Evolutionary conservation across 371 early-diverging fungal species (phyloP).

Genomic region (Mucor irregularis): DNA sequence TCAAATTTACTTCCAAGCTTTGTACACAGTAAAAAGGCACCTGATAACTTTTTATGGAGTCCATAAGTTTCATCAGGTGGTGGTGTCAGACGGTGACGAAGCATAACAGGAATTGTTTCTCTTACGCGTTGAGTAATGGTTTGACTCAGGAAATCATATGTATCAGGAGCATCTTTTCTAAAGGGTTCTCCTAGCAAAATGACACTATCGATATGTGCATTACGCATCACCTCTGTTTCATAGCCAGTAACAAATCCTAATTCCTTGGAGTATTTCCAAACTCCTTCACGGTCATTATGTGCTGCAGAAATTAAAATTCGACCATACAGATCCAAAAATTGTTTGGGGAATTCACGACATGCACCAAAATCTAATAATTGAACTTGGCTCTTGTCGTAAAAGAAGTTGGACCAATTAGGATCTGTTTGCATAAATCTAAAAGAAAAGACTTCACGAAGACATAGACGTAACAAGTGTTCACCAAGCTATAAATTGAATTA

Average conservation of each 20-base stretch:
- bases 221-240: conserved; percentile 85
- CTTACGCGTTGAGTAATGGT: conserved; percentile 83
- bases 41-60: conserved; percentile 92
- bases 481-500: conserved; percentile 26
- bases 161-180: conserved; percentile 45
- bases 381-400: conserved; percentile 80
- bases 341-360: conserved; percentile 75
- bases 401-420: conserved; percentile 98
- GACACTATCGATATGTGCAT: conserved; percentile 90
- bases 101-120: conserved; percentile 92
- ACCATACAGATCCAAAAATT: conserved; percentile 79
- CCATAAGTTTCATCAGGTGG: conserved; percentile 97
- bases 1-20: conserved; percentile 80
- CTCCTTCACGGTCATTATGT: conserved; percentile 72
- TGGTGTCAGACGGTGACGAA: conserved; percentile 90
- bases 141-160: conserved; percentile 81
- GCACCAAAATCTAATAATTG: conserved; percentile 95
- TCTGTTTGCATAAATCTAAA: conserved; percentile 98
- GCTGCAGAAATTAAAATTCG: conserved; percentile 77
- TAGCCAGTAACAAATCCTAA: conserved; percentile 93
- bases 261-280: conserved; percentile 72
- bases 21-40: conserved; percentile 91
- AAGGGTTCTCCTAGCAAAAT: conserved; percentile 90
- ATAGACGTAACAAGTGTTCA: conserved; percentile 72
- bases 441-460: conserved; percentile 88